Base-by-base conservation (phyloP, 768 basidiomycete genomes). In the Brasilioporus rufonigricans region DNA sequence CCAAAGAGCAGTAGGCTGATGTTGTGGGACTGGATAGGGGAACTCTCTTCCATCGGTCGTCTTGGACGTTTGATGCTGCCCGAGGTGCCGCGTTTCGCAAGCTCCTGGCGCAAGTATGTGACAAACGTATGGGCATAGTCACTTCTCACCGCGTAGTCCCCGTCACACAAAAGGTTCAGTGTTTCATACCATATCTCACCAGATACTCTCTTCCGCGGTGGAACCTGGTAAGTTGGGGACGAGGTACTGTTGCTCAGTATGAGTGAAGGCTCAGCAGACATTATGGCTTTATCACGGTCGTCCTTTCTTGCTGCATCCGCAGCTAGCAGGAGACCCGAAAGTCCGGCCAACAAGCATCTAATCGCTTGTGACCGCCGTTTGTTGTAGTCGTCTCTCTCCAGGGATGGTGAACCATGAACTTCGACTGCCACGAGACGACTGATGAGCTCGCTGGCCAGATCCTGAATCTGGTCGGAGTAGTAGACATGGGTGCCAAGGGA, bases 401-500 rank as follows among this genome's bases (percentile, higher is more conserved):
- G 72, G 10, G 74, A 74, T 1, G 77, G 62, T 3, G 82, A 65
- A 8, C 86, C 86, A 61, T 84, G 86, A 4, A 81, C 74, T 61
- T 94, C 89, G 24, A 94, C 72, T 3, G 82, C 74, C 5, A 85
- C 76, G 16, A 97, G 78, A 18, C 92, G 84, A 57, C 80, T 81
- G 39, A 93, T 82, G 43, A 95, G 73, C 69, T 95, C 94, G 52
- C 84, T 86, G 2, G 91, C 84, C 41, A 97, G 83, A 65, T 97
- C 95, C 65, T 93, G 91, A 47, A 94, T 92, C 71, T 98, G 95
- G 70, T 97, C 95, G 36, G 92, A 89, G 66, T 98, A 98, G 74
- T 97, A 95, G 50, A 96, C 85, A 65, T 96, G 93, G 12, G 88
- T 85, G 33, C 93, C 93, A 12, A 98, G 76, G 0, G 93, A 90